Base-by-base conservation (phyloP, 1,284 basidiomycete species). In the Cryptococcus sp. region DNA sequence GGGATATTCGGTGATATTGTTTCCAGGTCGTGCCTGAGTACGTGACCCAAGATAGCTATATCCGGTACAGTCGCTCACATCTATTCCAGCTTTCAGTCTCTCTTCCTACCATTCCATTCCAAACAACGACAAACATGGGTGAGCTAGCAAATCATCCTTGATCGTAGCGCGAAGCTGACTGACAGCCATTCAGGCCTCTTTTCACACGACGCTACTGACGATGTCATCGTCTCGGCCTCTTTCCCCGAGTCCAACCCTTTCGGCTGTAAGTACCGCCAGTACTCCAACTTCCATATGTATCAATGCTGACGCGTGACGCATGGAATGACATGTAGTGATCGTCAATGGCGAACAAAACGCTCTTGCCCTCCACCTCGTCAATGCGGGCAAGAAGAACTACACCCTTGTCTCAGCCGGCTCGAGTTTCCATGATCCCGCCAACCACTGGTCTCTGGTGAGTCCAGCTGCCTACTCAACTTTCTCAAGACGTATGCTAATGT, bases 281-380 rank as follows among this genome's bases (percentile, higher is more conserved):
- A 34, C 29, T 34, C 29, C 29, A 34, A 7, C 8, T 34, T 10
- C 29, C 3, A 34, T 13, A 4, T 34, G 13, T 10, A 34, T 13
- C 29, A 10, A 34, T 34, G 29, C 29, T 34, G 29, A 34, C 29
- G 29, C 8, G 29, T 10, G 8, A 10, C 29, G 8, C n/a, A n/a
- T n/a, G n/a, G n/a, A n/a, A n/a, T 34, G 29, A 13, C 5, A 10
- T 63, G 39, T 70, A 92, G 91, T 91, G 60, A 81, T 93, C 52
- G 86, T 91, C 48, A 94, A 94, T 70, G 91, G 91, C 58, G 88
- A 93, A 80, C 84, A 83, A 69, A 94, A 91, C 78, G 79, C 81
- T 51, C 78, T 94, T 29, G 76, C 80, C 22, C 75, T 93, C 55
- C 78, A 83, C 41, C 80, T 93, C 25, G 86, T 89, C 76, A 94